A percentile compares a stretch with the other conserved stretches of the same genome.
These are phyloP conservation scores for Daldinia loculata DNA, from an alignment of 495 filamentous ascomycete species.

Conservation along the genomic window DNA sequence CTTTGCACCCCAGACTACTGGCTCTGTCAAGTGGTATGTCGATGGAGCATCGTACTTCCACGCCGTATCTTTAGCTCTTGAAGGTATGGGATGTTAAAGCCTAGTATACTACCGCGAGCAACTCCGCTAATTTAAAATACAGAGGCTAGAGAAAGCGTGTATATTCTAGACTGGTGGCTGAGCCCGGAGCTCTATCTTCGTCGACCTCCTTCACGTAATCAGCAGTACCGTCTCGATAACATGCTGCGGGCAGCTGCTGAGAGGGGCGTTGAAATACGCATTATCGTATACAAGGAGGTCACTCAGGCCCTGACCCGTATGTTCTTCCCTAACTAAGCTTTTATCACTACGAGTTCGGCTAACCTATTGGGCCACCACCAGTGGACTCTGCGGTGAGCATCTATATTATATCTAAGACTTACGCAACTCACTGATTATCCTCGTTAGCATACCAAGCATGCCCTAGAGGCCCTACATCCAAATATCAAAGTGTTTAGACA, in stretches of 20 bases:
- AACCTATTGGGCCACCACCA: slow-evolving; percentile 45
- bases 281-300: slow-evolving; percentile 97
- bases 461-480: slow-evolving; percentile 77
- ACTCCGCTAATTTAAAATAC: slow-evolving; percentile 28
- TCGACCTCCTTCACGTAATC: slow-evolving; percentile 81
- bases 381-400: slow-evolving; percentile 68
- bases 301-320: slow-evolving; percentile 83
- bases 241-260: slow-evolving; percentile 89
- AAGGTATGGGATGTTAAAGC: slow-evolving; percentile 52
- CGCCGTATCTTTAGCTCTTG: slow-evolving; percentile 84
- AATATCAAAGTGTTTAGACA: slow-evolving; percentile 94
- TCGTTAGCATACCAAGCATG: slow-evolving; percentile 79
- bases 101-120: background rate
- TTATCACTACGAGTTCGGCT: background rate
- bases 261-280: slow-evolving; percentile 84
- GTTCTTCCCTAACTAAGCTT: slow-evolving; percentile 10
- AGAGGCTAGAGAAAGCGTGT: slow-evolving; percentile 83
- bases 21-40: slow-evolving; percentile 94
- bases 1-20: slow-evolving; percentile 86
- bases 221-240: slow-evolving; percentile 86
- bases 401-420: background rate
- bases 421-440: slow-evolving; percentile 16
- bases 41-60: slow-evolving; percentile 93
- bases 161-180: slow-evolving; percentile 96
- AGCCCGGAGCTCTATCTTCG: slow-evolving; percentile 90